These are phyloP conservation scores for Pulveroboletus sp. DNA, from an alignment of 768 basidiomycete genomes.

Conservation along the genomic window DNA sequence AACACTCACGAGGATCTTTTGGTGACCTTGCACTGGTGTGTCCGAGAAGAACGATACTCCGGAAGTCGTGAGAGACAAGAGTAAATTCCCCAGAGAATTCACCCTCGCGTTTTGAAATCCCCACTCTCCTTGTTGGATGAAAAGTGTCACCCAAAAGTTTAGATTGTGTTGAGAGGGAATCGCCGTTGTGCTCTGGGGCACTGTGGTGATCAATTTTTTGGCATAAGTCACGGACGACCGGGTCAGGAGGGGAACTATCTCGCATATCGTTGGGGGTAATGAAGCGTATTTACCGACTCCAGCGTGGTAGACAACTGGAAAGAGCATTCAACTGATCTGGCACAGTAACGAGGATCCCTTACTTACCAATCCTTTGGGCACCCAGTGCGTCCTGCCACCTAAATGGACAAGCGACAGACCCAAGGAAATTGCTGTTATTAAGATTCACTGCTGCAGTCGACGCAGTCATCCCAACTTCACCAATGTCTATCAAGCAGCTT, in stretches of 20 bases:
- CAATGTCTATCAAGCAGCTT: background rate
- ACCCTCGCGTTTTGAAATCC: background rate
- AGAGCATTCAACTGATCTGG: background rate
- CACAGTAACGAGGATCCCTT: too few species aligned
- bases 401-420: background rate
- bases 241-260: slow-evolving; percentile 1
- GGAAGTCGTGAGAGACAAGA: background rate
- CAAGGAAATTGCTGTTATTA: background rate
- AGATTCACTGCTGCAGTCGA: slow-evolving; percentile 1
- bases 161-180: slow-evolving; percentile 3
- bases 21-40: background rate
- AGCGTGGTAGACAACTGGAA: background rate
- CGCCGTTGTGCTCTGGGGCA: background rate
- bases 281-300: slow-evolving; percentile 1
- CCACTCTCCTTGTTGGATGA: background rate
- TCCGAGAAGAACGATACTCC: background rate
- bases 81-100: slow-evolving; percentile 4
- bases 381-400: background rate
- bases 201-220: too few species aligned
- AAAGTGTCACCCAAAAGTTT: background rate
- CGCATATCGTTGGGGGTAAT: slow-evolving; percentile 3
- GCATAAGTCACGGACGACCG: slow-evolving; percentile 1
- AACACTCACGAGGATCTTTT: slow-evolving; percentile 1
- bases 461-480: background rate
- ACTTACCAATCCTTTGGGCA: background rate